A percentile compares a stretch with the other conserved stretches of the same genome.
Conservation (phyloP, 768 basidiomycete species). For the Tylopilus plumbeoviolaceoides region DNA sequence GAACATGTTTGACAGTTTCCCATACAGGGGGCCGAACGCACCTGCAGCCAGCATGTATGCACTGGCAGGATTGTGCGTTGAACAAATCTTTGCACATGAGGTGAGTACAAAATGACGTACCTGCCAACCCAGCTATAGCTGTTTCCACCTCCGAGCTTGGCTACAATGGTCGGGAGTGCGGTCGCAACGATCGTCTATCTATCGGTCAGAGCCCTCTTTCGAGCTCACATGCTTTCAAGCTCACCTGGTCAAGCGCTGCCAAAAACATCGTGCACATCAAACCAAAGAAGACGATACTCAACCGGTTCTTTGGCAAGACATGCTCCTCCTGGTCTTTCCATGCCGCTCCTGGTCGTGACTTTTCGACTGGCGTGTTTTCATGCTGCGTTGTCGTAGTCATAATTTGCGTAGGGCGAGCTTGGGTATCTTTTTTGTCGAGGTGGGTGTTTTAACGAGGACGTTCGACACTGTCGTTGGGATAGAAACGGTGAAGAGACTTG, state of each 20-base stretch:
- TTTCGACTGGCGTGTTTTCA: slow-evolving; percentile 7
- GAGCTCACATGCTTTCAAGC: neutral
- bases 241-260: slow-evolving; percentile 60
- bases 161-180: slow-evolving; percentile 71
- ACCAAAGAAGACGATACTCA: slow-evolving; percentile 25
- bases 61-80: slow-evolving; percentile 33
- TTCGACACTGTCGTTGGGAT: neutral
- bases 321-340: slow-evolving; percentile 56
- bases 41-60: slow-evolving; percentile 72
- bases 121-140: slow-evolving; percentile 74
- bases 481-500: neutral
- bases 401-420: neutral
- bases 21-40: slow-evolving; percentile 67
- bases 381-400: slow-evolving; percentile 8
- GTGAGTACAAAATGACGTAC: slow-evolving; percentile 30
- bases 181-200: slow-evolving; percentile 66
- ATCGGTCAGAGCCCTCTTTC: neutral
- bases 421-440: too few species aligned
- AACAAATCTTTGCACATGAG: neutral
- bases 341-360: slow-evolving; percentile 42
- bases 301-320: slow-evolving; percentile 39
- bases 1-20: slow-evolving; percentile 67
- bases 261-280: slow-evolving; percentile 29
- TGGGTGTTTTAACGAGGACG: neutral
- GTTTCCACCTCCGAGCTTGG: slow-evolving; percentile 56